Base-by-base conservation (phyloP, 2,329 filamentous ascomycete genomes). In the Cytospora paraplurivora region DNA sequence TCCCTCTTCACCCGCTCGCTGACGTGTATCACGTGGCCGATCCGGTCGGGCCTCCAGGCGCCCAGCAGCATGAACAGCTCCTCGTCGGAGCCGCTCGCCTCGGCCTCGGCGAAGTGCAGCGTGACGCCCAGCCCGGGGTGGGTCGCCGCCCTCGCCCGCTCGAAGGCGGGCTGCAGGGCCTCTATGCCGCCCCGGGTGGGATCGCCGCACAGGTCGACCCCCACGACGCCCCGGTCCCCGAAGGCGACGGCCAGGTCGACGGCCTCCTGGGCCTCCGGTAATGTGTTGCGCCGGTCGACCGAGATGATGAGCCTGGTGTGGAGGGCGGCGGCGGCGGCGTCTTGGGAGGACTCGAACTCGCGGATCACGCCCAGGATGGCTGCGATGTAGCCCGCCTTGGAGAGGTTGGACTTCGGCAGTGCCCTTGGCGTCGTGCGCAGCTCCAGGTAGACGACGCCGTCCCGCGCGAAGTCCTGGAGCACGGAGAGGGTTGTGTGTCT, bases 11-110 rank as follows among this genome's bases (percentile, higher is more conserved):
- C 76, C 33, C 76, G 75, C 1, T 87, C 82, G 0, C 86, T 82
- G 1, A 92, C 87, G 72, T 92, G 86, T 60, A 94, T 92, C 11
- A 93, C 90, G 76, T 95, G 92, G 0, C 91, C 91, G 11, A 96
- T 76, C 7, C 92, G 78, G 64, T 87, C 82, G 0, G 91, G 92
- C 52, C 75, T 67, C 81, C 87, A 94, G 0, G 76, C 78, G 7
- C 54, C 32, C 51, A 96, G 79, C 59, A 95, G 75, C 1, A 81
- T 84, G 13, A 78, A 73, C 15, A 94, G 78, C 76, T 95, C 91
- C 7, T 76, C 73, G 2, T 81, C 77, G 2, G 81, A 81, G 0
- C 82, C 82, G 10, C 85, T 88, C 3, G 77, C 76, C 52, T 82
- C 79, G 1, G 84, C 81, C 75, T 95, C 92, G 2, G 88, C 92